Percentiles rank a stretch among this genome's conserved stretches.
Conservation (phyloP, 2,329 filamentous ascomycete genomes). For the Thielaviopsis musarum region DNA sequence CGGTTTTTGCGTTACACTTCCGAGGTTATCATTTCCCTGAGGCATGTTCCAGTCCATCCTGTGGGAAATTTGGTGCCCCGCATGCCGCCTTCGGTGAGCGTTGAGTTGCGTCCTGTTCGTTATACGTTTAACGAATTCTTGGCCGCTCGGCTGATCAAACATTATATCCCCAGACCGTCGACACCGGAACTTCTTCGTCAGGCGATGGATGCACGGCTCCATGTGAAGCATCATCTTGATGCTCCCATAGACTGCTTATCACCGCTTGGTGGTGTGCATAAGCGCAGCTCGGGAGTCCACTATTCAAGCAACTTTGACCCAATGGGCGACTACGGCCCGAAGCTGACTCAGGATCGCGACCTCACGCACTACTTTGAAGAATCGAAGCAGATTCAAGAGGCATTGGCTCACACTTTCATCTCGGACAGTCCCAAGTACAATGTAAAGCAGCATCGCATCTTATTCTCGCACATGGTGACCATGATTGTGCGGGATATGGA, state of each 20-base stretch:
- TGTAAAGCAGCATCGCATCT: constrained; percentile 2
- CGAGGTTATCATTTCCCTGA: background rate
- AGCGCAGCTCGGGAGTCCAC: background rate
- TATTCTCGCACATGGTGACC: constrained; percentile 1
- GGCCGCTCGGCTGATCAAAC: background rate
- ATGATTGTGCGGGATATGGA: constrained; percentile 1
- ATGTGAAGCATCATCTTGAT: background rate
- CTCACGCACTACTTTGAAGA: background rate
- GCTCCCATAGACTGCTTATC: background rate
- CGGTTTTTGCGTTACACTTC: background rate
- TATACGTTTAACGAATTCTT: background rate
- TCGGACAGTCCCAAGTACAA: background rate
- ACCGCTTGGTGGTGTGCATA: background rate
- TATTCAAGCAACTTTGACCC: constrained; percentile 1
- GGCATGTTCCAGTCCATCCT: background rate
- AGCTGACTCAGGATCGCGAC: background rate
- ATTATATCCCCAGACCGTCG: constrained; percentile 4
- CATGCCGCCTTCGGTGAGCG: background rate
- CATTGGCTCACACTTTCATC: background rate
- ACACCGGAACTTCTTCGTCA: constrained; percentile 7
- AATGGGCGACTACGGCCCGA: background rate
- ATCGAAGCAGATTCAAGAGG: background rate
- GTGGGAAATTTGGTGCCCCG: background rate
- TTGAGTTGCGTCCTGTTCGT: background rate
- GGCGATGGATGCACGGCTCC: background rate